phyloP scores from a whole-genome alignment of 805 yeast species.

The Groenewaldozyma tartarivorans region DNA sequence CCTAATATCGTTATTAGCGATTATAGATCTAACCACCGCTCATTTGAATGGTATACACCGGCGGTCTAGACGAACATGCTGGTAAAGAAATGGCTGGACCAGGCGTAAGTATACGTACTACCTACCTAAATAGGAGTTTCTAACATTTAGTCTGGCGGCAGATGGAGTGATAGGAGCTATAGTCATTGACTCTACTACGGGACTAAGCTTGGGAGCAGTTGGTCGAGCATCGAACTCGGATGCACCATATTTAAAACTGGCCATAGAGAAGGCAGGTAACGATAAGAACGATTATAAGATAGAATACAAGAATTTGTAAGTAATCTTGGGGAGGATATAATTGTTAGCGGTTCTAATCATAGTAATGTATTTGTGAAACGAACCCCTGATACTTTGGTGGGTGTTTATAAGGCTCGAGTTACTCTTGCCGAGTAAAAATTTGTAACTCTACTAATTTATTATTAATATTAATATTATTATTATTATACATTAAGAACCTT shows the following conservation, averaged over 20 bases:
- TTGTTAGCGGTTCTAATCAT: not conserved
- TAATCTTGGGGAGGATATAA: not conserved
- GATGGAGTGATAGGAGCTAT: conserved; percentile 15
- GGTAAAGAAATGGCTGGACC: conserved; percentile 12
- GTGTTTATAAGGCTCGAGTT: conserved; percentile 2
- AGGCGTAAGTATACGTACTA: conserved; percentile 9
- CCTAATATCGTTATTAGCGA: not conserved
- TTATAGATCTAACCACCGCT: not conserved
- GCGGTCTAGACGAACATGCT: not conserved
- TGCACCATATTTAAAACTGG: conserved; percentile 14
- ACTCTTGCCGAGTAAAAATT: not conserved
- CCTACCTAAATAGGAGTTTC: not conserved
- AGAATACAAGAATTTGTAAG: conserved; percentile 9
- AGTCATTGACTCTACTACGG: conserved; percentile 13
- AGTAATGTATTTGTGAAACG: conserved; percentile 5
- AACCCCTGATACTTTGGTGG: conserved; percentile 3
- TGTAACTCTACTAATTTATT: not conserved
- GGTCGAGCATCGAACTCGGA: conserved; percentile 16
- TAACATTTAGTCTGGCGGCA: conserved; percentile 3
- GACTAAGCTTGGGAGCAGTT: conserved; percentile 16
- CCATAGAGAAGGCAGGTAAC: conserved; percentile 3
- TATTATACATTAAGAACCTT: not conserved
- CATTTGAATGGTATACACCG: not conserved
- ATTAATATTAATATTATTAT: not conserved
- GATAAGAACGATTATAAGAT: conserved; percentile 5